Conservation (phyloP, 2,329 filamentous ascomycete genomes). For the Aspergillus pseudonomiae region DNA sequence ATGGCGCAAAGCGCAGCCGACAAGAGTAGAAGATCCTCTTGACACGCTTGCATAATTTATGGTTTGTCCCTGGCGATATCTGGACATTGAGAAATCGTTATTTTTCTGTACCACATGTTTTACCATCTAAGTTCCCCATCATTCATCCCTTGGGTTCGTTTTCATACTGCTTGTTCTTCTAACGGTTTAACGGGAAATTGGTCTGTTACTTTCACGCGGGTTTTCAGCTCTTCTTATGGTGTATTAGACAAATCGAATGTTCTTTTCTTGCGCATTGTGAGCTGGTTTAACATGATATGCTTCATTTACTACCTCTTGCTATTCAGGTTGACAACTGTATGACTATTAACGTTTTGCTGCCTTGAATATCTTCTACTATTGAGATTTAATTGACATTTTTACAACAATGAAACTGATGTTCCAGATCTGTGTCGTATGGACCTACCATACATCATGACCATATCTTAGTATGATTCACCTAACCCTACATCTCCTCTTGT, state of each 20-base stretch:
- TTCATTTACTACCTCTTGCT: no score
- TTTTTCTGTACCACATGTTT: slow-evolving; percentile 19
- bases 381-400: background rate
- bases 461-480: background rate
- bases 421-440: background rate
- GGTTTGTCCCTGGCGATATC: slow-evolving; percentile 12
- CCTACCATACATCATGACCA: no score
- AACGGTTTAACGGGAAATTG: slow-evolving; percentile 24
- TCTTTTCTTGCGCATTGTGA: background rate
- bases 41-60: slow-evolving; percentile 9
- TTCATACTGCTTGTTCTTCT: slow-evolving; percentile 7
- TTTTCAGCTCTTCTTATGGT: slow-evolving; percentile 25
- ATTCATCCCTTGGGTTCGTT: slow-evolving; percentile 12
- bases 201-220: slow-evolving; percentile 15
- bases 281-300: background rate
- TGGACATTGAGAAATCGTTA: background rate
- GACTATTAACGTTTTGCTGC: background rate
- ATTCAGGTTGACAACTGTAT: background rate
- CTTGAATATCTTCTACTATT: background rate
- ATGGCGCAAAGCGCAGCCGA: slow-evolving; percentile 76
- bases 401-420: background rate
- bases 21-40: slow-evolving; percentile 58
- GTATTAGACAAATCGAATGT: slow-evolving; percentile 33
- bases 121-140: slow-evolving; percentile 15
- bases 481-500: no score